Evolutionary conservation across 805 yeast species (phyloP).

Genomic region (Wickerhamiella nectarea): DNA sequence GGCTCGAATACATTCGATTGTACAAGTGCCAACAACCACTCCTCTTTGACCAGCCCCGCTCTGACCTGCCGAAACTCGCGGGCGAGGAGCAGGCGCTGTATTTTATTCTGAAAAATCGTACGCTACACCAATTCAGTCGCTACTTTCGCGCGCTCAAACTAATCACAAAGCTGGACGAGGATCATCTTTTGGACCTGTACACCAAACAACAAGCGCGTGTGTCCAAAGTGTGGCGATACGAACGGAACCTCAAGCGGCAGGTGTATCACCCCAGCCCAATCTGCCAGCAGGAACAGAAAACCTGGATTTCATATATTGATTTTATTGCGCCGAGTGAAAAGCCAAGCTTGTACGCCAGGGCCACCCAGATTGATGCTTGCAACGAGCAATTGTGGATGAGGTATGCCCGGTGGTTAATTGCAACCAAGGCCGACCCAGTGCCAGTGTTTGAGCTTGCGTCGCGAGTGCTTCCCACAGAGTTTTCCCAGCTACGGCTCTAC

Average conservation of each 20-base stretch:
- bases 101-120: slow-evolving; percentile 3
- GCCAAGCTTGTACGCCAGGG: slow-evolving; percentile 50
- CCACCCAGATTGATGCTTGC: slow-evolving; percentile 40
- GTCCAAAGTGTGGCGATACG: slow-evolving; percentile 55
- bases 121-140: slow-evolving; percentile 68
- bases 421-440: slow-evolving; percentile 13
- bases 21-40: neutral
- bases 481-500: slow-evolving; percentile 20
- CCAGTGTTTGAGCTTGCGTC: slow-evolving; percentile 41
- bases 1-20: slow-evolving; percentile 46
- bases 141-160: slow-evolving; percentile 38
- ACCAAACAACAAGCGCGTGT: slow-evolving; percentile 41
- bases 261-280: slow-evolving; percentile 41
- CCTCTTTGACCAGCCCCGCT: no score
- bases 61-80: neutral
- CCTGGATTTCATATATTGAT: slow-evolving; percentile 54
- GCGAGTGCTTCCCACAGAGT: slow-evolving; percentile 22
- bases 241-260: slow-evolving; percentile 43
- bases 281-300: slow-evolving; percentile 30
- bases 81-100: slow-evolving; percentile 3
- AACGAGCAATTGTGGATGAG: slow-evolving; percentile 54
- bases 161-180: slow-evolving; percentile 22
- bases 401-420: slow-evolving; percentile 42
- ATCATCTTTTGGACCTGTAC: slow-evolving; percentile 37
- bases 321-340: slow-evolving; percentile 34